Evolutionary conservation across 495 filamentous ascomycete genomes (phyloP).

Genomic region (Evernia prunastri): DNA sequence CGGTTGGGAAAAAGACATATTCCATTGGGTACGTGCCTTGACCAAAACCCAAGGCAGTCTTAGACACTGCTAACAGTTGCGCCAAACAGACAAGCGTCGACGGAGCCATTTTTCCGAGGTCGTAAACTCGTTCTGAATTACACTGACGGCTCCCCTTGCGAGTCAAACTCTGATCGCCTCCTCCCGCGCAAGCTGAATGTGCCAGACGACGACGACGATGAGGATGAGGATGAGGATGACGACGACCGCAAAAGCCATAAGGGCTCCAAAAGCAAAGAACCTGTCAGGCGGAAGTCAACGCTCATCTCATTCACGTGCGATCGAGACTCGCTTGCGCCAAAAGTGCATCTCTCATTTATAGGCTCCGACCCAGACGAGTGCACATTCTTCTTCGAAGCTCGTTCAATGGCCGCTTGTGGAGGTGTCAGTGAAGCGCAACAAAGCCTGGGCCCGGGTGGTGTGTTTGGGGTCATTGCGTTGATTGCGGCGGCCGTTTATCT

Average conservation of each 20-base stretch:
- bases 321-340: conserved; percentile 55
- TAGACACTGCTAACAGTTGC: not conserved
- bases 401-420: conserved; percentile 78
- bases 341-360: conserved; percentile 69
- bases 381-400: conserved; percentile 96
- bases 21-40: conserved; percentile 64
- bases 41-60: not conserved
- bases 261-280: conserved; percentile 42
- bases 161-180: conserved; percentile 27
- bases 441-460: conserved; percentile 69
- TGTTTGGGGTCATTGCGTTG: conserved; percentile 82
- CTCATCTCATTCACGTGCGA: conserved; percentile 94
- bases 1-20: conserved; percentile 62
- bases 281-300: conserved; percentile 66
- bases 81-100: conserved; percentile 55
- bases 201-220: conserved; percentile 33
- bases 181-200: conserved; percentile 33
- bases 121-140: conserved; percentile 91
- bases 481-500: conserved; percentile 85
- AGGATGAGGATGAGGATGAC: conserved; percentile 36
- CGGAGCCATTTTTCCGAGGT: conserved; percentile 67
- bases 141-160: conserved; percentile 79
- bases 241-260: conserved; percentile 36
- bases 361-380: conserved; percentile 79
- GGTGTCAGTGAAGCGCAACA: conserved; percentile 56